Evolutionary conservation across 345 rosid genomes (phyloP).

Genomic region (Corchorus olitorius): DNA sequence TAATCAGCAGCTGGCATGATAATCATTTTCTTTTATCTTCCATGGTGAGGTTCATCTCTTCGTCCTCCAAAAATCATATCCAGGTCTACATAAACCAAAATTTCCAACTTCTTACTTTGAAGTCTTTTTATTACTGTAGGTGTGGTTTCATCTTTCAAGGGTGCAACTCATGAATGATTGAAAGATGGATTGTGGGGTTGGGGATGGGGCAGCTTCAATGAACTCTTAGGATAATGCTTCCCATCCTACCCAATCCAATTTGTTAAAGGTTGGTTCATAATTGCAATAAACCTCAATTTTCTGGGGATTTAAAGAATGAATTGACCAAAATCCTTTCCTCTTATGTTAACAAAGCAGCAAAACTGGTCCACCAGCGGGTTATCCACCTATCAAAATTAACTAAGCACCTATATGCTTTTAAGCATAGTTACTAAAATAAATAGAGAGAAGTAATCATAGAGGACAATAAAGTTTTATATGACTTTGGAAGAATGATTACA

Average conservation of each 20-base stretch:
- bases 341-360: conserved; percentile 1
- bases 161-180: not conserved
- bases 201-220: not conserved
- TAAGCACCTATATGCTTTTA: no score
- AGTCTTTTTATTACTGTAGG: not conserved
- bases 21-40: not conserved
- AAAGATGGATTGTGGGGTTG: not conserved
- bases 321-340: not conserved
- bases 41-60: not conserved
- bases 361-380: not conserved
- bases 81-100: not conserved
- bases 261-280: not conserved
- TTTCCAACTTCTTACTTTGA: not conserved
- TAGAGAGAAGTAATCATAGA: not conserved
- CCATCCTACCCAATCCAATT: not conserved
- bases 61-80: not conserved
- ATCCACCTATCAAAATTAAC: no score
- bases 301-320: not conserved
- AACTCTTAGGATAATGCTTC: not conserved
- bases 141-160: not conserved
- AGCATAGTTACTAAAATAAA: not conserved
- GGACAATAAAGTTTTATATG: not conserved
- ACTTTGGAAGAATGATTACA: conserved; percentile 3
- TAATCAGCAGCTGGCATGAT: not conserved
- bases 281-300: not conserved